Evolutionary conservation across 1,284 basidiomycete species (phyloP), one percentile per base, ranked within the genome.

Genomic region (Moesziomyces globuligerus): DNA sequence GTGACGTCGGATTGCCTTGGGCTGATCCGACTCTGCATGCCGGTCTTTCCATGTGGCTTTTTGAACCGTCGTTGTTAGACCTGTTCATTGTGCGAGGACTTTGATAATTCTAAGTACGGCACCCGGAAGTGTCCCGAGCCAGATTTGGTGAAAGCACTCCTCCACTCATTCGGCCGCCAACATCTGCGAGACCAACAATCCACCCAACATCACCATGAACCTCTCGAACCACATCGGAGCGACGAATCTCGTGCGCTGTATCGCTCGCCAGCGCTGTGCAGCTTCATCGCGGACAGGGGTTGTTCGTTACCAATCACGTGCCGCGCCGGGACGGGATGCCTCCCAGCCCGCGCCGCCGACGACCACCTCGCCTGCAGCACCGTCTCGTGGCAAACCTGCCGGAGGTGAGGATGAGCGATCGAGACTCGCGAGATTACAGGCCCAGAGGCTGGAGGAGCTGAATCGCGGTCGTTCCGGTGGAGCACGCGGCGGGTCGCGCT

Each of bases 371-470:
- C 13, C 15, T 11, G 24, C 45, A 28, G 21, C 42, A 24, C 45
- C n/a, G n/a, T n/a, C 40, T 17, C 21, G 32, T 5, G 3, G 9
- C 40, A n/a, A 42, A n/a, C 23, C 24, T 17, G 40, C 21, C 6
- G 40, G 17, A 10, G 37, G 23, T 1, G 44, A 26, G 1, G 57
- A 61, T n/a, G 48, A 48, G 3, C 44, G 65, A 13, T 49, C 65
- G 0, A 21, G 57, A n/a, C 42, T 69, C 0, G 59, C 66, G 7
- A 56, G 46, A 21, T 44, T 69, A 3, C 66, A 69, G 32, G 59
- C 58, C 1, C 54, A 69, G 23, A 39, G 60, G 2, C 41, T 70
- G 20, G 59, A 70, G 42, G 67, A 70, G 44, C 56, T 70, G 9
- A 57, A 56, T 8, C 38, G 67, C 4, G 43, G 46, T 17, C 54